Percentiles rank a stretch among this genome's conserved stretches.
phyloP scores from a whole-genome alignment of 2,329 filamentous ascomycete species.

The Mollisia scopiformis region DNA sequence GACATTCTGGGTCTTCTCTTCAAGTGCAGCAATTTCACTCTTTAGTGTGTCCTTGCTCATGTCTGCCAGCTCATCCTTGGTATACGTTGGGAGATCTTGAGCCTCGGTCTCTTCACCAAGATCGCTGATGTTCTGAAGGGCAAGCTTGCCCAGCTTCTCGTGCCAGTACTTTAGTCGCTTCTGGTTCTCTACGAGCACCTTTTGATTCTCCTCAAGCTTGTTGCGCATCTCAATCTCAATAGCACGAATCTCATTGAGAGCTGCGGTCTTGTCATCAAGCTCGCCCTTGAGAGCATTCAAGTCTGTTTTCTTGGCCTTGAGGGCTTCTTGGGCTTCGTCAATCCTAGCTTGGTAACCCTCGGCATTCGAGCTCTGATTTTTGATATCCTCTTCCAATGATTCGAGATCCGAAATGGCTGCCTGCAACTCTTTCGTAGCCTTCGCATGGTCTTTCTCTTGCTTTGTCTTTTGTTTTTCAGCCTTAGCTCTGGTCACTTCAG shows the following conservation, averaged over 20 bases:
- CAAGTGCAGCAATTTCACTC: slow-evolving; percentile 65
- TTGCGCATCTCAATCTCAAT: slow-evolving; percentile 98
- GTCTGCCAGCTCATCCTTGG: slow-evolving; percentile 67
- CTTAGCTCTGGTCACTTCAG: slow-evolving; percentile 88
- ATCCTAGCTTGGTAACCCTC: slow-evolving; percentile 73
- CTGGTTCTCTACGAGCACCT: slow-evolving; percentile 83
- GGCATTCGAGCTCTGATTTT: slow-evolving; percentile 75
- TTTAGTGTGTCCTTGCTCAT: slow-evolving; percentile 69
- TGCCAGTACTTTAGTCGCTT: slow-evolving; percentile 85
- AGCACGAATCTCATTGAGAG: slow-evolving; percentile 86
- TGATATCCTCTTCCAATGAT: slow-evolving; percentile 76
- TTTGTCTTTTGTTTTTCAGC: slow-evolving; percentile 91
- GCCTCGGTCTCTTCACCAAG: slow-evolving; percentile 58
- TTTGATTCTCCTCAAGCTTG: slow-evolving; percentile 95
- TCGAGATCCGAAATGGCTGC: slow-evolving; percentile 73
- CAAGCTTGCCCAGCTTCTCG: slow-evolving; percentile 84
- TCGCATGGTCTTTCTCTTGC: slow-evolving; percentile 79
- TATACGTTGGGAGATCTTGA: slow-evolving; percentile 76
- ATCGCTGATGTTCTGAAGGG: slow-evolving; percentile 79
- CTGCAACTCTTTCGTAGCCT: slow-evolving; percentile 79
- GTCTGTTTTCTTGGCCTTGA: slow-evolving; percentile 80
- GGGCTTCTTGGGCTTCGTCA: slow-evolving; percentile 79
- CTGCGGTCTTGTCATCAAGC: slow-evolving; percentile 81
- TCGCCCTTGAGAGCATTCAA: slow-evolving; percentile 80
- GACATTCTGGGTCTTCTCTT: slow-evolving; percentile 80